Evolutionary conservation across 2,329 filamentous ascomycete genomes (phyloP), one percentile per base, ranked within the genome.

Genomic region (Hypoxylon sp.): DNA sequence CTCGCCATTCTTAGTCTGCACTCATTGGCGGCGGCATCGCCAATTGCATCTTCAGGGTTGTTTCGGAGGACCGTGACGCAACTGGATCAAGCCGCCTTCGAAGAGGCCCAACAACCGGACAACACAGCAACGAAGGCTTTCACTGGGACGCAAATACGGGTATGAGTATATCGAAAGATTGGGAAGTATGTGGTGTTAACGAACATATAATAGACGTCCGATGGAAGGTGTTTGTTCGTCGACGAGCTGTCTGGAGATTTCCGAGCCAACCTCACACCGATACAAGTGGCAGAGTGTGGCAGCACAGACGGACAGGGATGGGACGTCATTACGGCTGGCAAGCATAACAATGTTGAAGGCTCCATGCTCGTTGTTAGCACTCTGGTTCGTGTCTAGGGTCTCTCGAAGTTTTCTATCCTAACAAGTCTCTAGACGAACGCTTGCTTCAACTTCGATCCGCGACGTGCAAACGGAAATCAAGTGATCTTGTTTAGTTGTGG

Each of bases 401-500:
- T 32, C 7, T 6, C 11, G 6, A 28, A 19, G 5, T 21, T 5
- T 2, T 17, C 14, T 63, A 70, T 63, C 69, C 63, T 48, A 28
- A 32, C 25, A 23, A 46, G 0, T 68, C 3, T 19, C 10, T 41
- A 82, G 78, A 89, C 86, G 1, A 82, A 87, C 74, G 86, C 86
- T 46, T 89, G 87, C 73, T 78, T 87, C 72, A 89, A 87, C 78
- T 87, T 87, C 66, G 86, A 89, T 70, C 81, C 82, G 4, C 81
- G 86, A 50, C 81, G 85, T 28, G 76, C 80, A 0, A 79, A 80
- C 2, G 85, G 85, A 10, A 83, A 85, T 72, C 85, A 87, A 69
- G 85, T 87, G 13, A 72, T 84, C 34, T 79, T 89, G 23, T 89
- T 89, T 72, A 87, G 86, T 10, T 89, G 87, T 67, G 87, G 86